Evolutionary conservation across 2,329 filamentous ascomycete genomes (phyloP), one percentile per base, ranked within the genome.

Genomic region (Nothopassalora personata): DNA sequence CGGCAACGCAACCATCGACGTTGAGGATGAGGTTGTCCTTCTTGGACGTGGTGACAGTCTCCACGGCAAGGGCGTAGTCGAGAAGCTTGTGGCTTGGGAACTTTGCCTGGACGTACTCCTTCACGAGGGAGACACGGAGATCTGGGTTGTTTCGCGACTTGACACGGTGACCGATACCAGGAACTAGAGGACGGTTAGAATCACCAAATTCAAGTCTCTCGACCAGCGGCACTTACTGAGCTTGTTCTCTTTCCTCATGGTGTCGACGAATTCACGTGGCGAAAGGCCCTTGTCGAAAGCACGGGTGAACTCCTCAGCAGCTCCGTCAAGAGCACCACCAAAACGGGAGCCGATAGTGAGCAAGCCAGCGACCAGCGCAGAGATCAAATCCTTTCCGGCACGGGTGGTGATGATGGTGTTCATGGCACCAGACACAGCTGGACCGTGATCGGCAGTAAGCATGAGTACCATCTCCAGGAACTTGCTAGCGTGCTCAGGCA

Each of bases 391-490:
- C 85, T 99, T 99, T 77, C 94, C 94, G 65, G 94, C 94, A 89
- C 94, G 90, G 61, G 94, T 99, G 64, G 94, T 99, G 77, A 99
- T 97, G 77, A 99, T 99, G 76, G 94, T 99, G 88, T 99, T 99
- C 94, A 99, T 99, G 77, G 94, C 94, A 85, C 94, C 94, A 70
- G 94, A 99, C 70, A 99, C 94, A 71, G 94, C 94, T 56, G 94
- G 94, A 79, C 94, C 94, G 86, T 99, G 94, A 75, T 99, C 94
- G 71, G 94, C 94, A 74, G 94, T 99, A 74, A 99, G 86, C 94
- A 99, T 99, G 77, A 99, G 93, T 67, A 99, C 94, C 94, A 99
- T 99, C 84, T 99, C 94, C 70, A 99, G 81, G 85, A 99, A 99
- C 81, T 96, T 96, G 84, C 91, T 95, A 73, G 94, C 94, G 76